phyloP scores from a whole-genome alignment of 345 rosid species.

The Nephelium lappaceum region DNA sequence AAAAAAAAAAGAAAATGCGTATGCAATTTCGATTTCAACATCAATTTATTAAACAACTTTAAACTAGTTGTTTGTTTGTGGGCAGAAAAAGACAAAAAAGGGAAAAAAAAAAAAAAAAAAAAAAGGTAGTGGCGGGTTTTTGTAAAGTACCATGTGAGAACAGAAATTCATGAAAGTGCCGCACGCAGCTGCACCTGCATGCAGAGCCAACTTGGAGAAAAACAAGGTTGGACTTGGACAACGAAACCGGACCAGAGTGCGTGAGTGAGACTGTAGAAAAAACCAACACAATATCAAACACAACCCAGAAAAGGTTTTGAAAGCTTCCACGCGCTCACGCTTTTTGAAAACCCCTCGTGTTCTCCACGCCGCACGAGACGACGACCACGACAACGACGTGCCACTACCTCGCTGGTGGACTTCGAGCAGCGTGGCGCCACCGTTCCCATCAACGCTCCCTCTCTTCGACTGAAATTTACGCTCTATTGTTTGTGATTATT shows the following conservation, averaged over 20 bases:
- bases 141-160: not conserved
- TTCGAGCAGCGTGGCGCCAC: conserved; percentile 7
- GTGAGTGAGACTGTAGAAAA: not conserved
- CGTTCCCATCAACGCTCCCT: not conserved
- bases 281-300: not conserved
- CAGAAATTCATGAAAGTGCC: not conserved
- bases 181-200: not conserved
- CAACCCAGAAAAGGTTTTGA: not conserved
- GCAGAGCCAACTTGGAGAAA: not conserved
- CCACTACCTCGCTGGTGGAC: not conserved
- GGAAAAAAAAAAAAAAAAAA: not conserved
- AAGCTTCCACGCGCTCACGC: not conserved
- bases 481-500: not conserved
- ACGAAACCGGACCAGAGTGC: too few species aligned
- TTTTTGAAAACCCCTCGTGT: not conserved
- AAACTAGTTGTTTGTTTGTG: too few species aligned
- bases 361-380: not conserved
- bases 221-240: not conserved
- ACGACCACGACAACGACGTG: conserved; percentile 16
- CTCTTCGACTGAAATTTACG: not conserved
- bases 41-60: too few species aligned
- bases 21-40: too few species aligned
- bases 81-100: not conserved
- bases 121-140: not conserved
- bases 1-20: too few species aligned